Base-by-base conservation (phyloP, 1,139 yeast species). In the Sugiyamaella castrensis region DNA sequence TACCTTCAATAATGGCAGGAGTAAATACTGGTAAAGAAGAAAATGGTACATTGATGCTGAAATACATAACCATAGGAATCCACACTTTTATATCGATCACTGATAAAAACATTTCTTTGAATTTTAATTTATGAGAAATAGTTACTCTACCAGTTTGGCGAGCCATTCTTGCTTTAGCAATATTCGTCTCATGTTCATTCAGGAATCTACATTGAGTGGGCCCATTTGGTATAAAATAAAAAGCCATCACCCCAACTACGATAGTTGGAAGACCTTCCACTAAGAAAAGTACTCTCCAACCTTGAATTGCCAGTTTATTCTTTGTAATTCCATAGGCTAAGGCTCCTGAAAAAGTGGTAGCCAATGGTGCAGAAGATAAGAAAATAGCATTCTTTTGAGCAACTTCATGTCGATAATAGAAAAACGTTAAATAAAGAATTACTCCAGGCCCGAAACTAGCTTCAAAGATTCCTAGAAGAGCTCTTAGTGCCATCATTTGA, bases 381-480 rank as follows among this genome's bases (percentile, higher is more conserved):
- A 81, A 72, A 43, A 80, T 68, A 27, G 83, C 77, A 58, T 77
- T 77, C 62, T 85, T 69, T 45, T 75, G 66, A 2, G 81, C 64
- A 47, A 62, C 52, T 50, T 65, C 69, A 28, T 58, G 59, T 9
- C 67, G 52, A 43, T 56, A 57, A 46, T 65, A 65, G 53, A 62
- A 65, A 36, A 62, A 60, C 6, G 67, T 52, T 35, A 65, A 48
- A 41, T 61, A 62, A 47, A 57, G 61, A 30, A 63, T 73, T 29
- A 61, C 63, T 29, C 67, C 68, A 4, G 68, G 65, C n/a, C 65
- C 61, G 43, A 59, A 61, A 3, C 59, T 60, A 2, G 68, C 68
- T 47, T 64, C 67, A 46, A 54, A 57, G 13, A 57, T 47, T 15
- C 67, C 68, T 19, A 62, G 52, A 33, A 64, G 45, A 37, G 60